Base-by-base conservation (phyloP, 2,329 filamentous ascomycete genomes). In the Aureobasidium pullulans region DNA sequence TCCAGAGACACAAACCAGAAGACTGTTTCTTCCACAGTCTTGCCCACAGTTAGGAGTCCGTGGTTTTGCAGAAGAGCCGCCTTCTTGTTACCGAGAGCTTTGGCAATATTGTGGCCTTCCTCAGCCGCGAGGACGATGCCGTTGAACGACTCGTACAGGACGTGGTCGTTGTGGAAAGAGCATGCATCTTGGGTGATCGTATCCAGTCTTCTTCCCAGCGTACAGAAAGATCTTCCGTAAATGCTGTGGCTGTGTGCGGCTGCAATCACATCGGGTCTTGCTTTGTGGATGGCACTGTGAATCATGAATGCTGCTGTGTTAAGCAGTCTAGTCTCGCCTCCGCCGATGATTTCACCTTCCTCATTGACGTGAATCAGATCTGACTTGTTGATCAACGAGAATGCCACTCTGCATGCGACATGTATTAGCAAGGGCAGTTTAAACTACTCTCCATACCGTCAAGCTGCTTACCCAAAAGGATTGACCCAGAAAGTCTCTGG, bases 281-380 rank as follows among this genome's bases (percentile, higher is more conserved):
- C 70, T 11, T 69, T 59, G 60, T 76, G 74, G 47, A 76, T 70
- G 1, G 72, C 72, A 4, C 67, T 66, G 63, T 79, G 77, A 50
- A 79, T 79, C 66, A 75, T 75, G 64, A 76, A 79, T 0, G 74
- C 77, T 0, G 77, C 76, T 0, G 71, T 71, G 62, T 79, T 79
- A 39, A 78, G 68, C 8, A 72, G 64, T 13, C 70, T 68, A 59
- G 68, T 65, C 28, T 70, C 66, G 23, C 72, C 73, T 8, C 75
- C 76, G 31, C 72, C 74, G 40, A 78, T 70, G 19, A 77, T 71
- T 42, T 75, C 65, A 10, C 77, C 77, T 10, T 71, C 56, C 43
- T 76, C 69, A 60, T 77, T 69, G 4, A 80, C 74, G 9, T 69
- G 70, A 34, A 80, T 76, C 46, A 80, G 69, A 62, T 80, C 77